These are phyloP conservation scores for Ormosia semicastrata DNA, from an alignment of 306 rosid genomes.

Conservation along the genomic window DNA sequence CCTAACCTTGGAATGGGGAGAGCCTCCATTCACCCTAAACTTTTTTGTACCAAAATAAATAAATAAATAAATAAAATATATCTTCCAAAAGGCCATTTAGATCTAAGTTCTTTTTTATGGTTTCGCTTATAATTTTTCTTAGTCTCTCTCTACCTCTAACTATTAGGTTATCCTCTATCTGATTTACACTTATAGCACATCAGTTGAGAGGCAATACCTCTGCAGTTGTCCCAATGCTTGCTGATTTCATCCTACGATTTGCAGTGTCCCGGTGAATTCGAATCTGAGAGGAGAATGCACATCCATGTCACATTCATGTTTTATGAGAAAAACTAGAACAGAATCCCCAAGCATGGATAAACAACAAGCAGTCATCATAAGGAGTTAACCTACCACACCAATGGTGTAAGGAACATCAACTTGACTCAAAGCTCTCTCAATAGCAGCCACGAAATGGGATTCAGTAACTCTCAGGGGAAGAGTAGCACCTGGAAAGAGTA, in stretches of 20 bases:
- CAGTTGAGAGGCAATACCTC: conserved; percentile 52
- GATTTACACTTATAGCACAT: not conserved
- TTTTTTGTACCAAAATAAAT: too few relatives aligned
- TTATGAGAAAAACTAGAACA: conserved; percentile 1
- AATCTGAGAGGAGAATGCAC: conserved; percentile 50
- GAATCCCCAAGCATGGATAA: conserved; percentile 22
- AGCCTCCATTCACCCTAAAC: too few relatives aligned
- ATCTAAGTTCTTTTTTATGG: not conserved
- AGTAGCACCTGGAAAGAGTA: conserved; percentile 86
- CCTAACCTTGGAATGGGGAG: too few relatives aligned
- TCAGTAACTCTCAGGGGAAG: conserved; percentile 83
- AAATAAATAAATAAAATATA: too few relatives aligned
- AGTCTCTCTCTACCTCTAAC: not conserved
- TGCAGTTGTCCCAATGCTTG: conserved; percentile 86
- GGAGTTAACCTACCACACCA: conserved; percentile 78
- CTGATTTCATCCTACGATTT: conserved; percentile 38
- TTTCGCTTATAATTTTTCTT: not conserved
- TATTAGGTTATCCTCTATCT: not conserved
- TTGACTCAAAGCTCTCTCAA: conserved; percentile 64
- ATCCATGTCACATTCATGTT: not conserved
- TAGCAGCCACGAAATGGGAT: conserved; percentile 60
- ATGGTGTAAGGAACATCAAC: conserved; percentile 70
- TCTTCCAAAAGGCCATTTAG: not conserved
- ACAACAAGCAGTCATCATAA: not conserved
- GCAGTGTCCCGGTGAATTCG: conserved; percentile 46